These are phyloP conservation scores for Thalassiosira hispida DNA, from an alignment of 352 stramenopile genomes.

Conservation along the genomic window DNA sequence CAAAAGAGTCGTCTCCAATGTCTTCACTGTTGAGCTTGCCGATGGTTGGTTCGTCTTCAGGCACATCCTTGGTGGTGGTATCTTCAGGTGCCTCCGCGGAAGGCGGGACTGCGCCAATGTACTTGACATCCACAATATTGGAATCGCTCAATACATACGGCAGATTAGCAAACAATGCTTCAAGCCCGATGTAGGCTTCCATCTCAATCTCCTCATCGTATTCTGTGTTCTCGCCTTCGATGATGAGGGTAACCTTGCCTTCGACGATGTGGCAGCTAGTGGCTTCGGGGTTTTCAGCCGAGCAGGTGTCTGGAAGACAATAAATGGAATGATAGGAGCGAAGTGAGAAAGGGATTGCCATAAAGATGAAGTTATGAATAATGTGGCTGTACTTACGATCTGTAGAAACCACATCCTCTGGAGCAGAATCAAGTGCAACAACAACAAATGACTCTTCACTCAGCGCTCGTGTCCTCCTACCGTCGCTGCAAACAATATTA, in stretches of 20 bases:
- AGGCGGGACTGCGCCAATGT: slow-evolving; percentile 11
- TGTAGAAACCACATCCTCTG: slow-evolving; percentile 23
- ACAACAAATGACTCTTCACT: neutral
- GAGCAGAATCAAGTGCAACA: slow-evolving; percentile 17
- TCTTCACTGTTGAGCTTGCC: slow-evolving; percentile 13
- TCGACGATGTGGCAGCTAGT: slow-evolving; percentile 8
- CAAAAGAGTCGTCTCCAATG: neutral
- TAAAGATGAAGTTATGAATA: neutral
- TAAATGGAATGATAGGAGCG: neutral
- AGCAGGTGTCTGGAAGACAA: slow-evolving; percentile 14
- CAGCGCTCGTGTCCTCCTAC: slow-evolving; percentile 2
- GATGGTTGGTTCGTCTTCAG: neutral
- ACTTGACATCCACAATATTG: slow-evolving; percentile 12
- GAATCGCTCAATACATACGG: neutral
- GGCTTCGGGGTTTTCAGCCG: slow-evolving; percentile 1
- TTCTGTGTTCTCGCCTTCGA: slow-evolving; percentile 2
- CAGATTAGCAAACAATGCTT: neutral
- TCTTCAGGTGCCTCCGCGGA: neutral
- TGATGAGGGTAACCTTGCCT: slow-evolving; percentile 17
- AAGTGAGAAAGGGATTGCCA: neutral
- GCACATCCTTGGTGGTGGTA: neutral
- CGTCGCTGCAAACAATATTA: neutral
- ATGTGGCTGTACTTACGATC: slow-evolving; percentile 8
- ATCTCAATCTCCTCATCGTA: slow-evolving; percentile 1
- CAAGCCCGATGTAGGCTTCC: neutral